These are phyloP conservation scores for Malassezia pachydermatis DNA, from an alignment of 1,284 basidiomycete genomes.

Conservation along the genomic window DNA sequence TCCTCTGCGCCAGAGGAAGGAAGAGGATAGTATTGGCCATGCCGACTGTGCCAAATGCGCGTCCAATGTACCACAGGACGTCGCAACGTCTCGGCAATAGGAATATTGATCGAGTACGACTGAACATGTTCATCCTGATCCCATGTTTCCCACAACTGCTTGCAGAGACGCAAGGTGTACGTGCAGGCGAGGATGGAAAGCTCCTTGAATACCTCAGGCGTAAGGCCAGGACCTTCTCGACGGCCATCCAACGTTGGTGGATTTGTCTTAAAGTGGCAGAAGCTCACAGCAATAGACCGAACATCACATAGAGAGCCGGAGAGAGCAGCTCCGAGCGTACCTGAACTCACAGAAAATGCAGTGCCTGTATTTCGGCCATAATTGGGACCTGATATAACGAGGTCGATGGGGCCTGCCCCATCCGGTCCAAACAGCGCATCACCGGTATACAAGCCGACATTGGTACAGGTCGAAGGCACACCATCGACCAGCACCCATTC, in stretches of 20 bases:
- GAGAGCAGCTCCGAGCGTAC: slow-evolving; percentile 43
- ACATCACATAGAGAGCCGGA: slow-evolving; percentile 35
- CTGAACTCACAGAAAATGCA: slow-evolving; percentile 40
- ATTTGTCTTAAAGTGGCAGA: slow-evolving; percentile 33
- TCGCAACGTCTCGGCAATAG: slow-evolving; percentile 33
- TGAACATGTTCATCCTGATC: slow-evolving; percentile 24
- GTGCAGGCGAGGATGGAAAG: slow-evolving; percentile 22
- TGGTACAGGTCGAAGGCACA: slow-evolving; percentile 40
- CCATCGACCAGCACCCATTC: slow-evolving; percentile 45
- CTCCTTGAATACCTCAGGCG: slow-evolving; percentile 9
- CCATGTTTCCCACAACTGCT: slow-evolving; percentile 34
- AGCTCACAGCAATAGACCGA: slow-evolving; percentile 34
- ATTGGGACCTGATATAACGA: slow-evolving; percentile 46
- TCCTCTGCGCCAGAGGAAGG: neutral
- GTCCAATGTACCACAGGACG: slow-evolving; percentile 39
- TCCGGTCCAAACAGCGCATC: slow-evolving; percentile 23
- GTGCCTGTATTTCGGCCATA: slow-evolving; percentile 45
- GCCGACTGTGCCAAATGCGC: slow-evolving; percentile 32
- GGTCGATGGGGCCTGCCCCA: slow-evolving; percentile 23
- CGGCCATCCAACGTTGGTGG: slow-evolving; percentile 26
- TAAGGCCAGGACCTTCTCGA: slow-evolving; percentile 18
- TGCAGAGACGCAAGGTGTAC: slow-evolving; percentile 22
- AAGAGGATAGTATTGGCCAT: slow-evolving; percentile 3
- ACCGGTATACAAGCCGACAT: slow-evolving; percentile 38
- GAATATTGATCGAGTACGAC: slow-evolving; percentile 43